These are phyloP conservation scores for Polyporus tsugae DNA, from an alignment of 1,284 basidiomycete species.

Conservation along the genomic window DNA sequence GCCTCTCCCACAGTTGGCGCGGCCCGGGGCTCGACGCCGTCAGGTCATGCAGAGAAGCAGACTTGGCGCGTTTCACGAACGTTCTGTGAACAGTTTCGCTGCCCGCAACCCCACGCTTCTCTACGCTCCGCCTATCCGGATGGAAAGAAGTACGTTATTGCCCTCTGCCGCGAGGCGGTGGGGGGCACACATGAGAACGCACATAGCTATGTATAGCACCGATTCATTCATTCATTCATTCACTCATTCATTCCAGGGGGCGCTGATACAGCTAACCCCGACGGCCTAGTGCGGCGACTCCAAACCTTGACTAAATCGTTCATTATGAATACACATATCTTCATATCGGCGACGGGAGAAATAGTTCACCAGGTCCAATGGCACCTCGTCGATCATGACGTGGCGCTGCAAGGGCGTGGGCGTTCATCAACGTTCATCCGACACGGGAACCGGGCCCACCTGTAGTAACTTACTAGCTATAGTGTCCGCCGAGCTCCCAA, in stretches of 20 bases:
- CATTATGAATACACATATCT: background rate
- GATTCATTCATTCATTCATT: background rate
- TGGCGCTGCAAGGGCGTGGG: background rate
- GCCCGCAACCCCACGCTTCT: background rate
- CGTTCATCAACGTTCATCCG: no score
- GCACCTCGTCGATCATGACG: background rate
- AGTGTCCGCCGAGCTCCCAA: no score
- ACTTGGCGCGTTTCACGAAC: background rate
- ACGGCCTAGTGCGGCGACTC: background rate
- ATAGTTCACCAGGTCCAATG: background rate
- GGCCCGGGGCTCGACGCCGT: conserved; percentile 1
- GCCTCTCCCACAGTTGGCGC: background rate
- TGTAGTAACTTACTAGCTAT: no score
- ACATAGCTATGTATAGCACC: background rate
- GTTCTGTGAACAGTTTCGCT: background rate
- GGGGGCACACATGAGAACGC: background rate
- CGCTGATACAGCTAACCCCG: conserved; percentile 2
- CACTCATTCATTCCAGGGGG: background rate
- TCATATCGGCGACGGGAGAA: background rate
- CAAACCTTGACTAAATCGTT: background rate
- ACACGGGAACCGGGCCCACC: no score
- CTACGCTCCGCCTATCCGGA: background rate
- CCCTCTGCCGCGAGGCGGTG: background rate
- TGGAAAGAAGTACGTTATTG: background rate
- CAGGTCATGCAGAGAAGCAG: conserved; percentile 1